Evolutionary conservation across 441 rosid genomes (phyloP).

Genomic region (Gossypium gossypioides): DNA sequence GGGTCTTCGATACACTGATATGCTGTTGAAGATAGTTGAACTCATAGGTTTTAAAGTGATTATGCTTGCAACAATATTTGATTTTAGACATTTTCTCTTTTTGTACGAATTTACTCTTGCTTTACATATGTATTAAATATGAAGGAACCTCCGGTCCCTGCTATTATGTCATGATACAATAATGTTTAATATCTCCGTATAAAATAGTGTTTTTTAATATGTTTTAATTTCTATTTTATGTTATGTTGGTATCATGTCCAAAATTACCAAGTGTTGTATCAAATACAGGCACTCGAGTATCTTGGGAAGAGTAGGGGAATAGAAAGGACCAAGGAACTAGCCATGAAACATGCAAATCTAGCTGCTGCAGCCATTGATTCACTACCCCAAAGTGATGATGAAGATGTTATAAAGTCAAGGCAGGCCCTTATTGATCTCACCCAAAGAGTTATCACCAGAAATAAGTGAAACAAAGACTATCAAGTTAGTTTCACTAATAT

Average conservation of each 20-base stretch:
- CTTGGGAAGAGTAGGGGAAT: constrained; percentile 86
- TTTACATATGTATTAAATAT: not conserved
- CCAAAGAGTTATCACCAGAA: constrained; percentile 55
- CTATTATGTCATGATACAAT: not conserved
- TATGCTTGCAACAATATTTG: not conserved
- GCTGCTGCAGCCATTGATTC: constrained; percentile 70
- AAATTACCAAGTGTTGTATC: not conserved
- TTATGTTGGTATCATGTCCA: not conserved
- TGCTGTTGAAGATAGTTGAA: not conserved
- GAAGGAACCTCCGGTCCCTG: not conserved
- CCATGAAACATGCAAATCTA: constrained; percentile 59
- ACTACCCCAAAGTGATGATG: constrained; percentile 61
- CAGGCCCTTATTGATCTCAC: constrained; percentile 78
- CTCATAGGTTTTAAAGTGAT: not conserved
- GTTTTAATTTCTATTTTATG: not conserved
- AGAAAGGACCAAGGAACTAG: constrained; percentile 66
- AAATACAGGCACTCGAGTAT: constrained; percentile 64
- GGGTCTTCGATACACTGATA: not conserved
- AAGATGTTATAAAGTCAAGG: constrained; percentile 61
- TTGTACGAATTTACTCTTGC: not conserved
- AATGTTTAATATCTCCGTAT: not conserved
- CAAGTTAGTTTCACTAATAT: not conserved
- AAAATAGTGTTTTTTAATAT: not conserved
- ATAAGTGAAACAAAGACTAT: constrained; percentile 34
- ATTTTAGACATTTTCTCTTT: not conserved